Evolutionary conservation across 208 protist genomes (phyloP), one percentile per base, ranked within the genome.

Genomic region (Spongospora subterranea): DNA sequence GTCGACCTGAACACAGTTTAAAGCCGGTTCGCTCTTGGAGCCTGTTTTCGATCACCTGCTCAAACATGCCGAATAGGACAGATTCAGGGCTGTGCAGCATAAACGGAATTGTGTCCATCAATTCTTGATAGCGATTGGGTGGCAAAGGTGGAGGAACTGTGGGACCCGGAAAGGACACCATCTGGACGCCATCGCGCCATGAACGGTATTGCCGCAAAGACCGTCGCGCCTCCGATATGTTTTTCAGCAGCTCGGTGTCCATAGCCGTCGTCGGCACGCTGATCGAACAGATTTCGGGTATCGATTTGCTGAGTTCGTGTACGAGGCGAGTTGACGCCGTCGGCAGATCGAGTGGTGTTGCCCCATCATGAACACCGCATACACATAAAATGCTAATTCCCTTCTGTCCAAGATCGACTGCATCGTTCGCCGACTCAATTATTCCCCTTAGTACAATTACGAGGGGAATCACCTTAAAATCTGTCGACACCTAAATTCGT

Each of bases 1-100:
- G n/a, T n/a, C n/a, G n/a, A n/a, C n/a, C n/a, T n/a, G n/a, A n/a
- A n/a, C n/a, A n/a, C n/a, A n/a, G n/a, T n/a, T n/a, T n/a, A n/a
- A n/a, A n/a, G n/a, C n/a, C n/a, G 50, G 24, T 60, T 29, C 24
- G 50, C 6, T 29, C 50, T 29, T 60, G 13, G 6, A 60, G 24
- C 13, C 6, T 6, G 50, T 6, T 82, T 43, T 35, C 40, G 35
- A 6, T n/a, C n/a, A 82, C 71, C 71, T 82, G 71, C 6, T 82
- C 6, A n/a, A 82, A 82, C 71, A 82, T 82, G 71, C 17, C 71
- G 35, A 6, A 35, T 6, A 82, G 71, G n/a, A 82, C 35, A 82
- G 6, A 13, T 13, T 82, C 71, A n/a, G 35, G 17, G 6, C 17
- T 39, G 13, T 82, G 71, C 6, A 82, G 17, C 71, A n/a, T 82